Evolutionary conservation across 2,329 filamentous ascomycete species (phyloP).

Genomic region (Sclerotinia spermophila): DNA sequence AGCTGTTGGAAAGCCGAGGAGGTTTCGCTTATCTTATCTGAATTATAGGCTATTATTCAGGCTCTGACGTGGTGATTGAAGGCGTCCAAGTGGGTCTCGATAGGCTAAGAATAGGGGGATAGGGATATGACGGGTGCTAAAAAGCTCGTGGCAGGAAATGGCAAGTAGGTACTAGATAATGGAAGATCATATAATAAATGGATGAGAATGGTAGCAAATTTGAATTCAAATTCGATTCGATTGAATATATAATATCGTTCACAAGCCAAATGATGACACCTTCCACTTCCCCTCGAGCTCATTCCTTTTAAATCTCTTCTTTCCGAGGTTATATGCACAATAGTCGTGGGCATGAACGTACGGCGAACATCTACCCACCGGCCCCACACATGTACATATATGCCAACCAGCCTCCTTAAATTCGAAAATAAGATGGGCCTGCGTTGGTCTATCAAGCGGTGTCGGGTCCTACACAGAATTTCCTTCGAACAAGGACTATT

Average conservation of each 20-base stretch:
- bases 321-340: slow-evolving; percentile 15
- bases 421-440: slow-evolving; percentile 8
- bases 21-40: slow-evolving; percentile 20
- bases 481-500: neutral
- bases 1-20: neutral
- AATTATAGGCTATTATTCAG: neutral
- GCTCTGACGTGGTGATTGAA: slow-evolving; percentile 8
- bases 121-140: neutral
- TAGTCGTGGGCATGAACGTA: slow-evolving; percentile 16
- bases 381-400: slow-evolving; percentile 1
- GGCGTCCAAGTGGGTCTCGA: neutral
- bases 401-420: slow-evolving; percentile 9
- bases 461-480: neutral
- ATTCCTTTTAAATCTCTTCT: neutral
- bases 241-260: neutral
- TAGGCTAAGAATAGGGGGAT: slow-evolving; percentile 1
- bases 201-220: neutral
- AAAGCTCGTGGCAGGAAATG: slow-evolving; percentile 5
- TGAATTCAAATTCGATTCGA: neutral
- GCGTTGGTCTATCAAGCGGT: neutral
- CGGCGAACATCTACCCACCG: slow-evolving; percentile 6
- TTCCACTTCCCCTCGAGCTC: neutral
- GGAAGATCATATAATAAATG: neutral
- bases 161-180: neutral
- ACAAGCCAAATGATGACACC: neutral